Evolutionary conservation across 2,329 filamentous ascomycete species (phyloP).

Genomic region (Paracorniculantispora psalliotae): DNA sequence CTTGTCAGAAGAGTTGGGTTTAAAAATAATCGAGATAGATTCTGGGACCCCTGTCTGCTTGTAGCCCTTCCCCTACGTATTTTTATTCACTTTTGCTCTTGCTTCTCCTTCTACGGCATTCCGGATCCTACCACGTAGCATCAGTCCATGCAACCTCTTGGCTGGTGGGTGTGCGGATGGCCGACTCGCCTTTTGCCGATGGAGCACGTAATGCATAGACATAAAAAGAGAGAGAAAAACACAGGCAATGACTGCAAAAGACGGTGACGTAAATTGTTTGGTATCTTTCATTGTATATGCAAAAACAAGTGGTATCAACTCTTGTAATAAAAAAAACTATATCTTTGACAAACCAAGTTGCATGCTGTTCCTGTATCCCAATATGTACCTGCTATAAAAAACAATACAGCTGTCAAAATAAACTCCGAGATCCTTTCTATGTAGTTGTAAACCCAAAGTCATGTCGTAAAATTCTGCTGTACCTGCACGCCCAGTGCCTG

Average conservation of each 20-base stretch:
- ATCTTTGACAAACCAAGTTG: not conserved
- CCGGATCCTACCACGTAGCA: not conserved
- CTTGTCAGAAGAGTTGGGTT: not conserved
- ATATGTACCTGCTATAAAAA: not conserved
- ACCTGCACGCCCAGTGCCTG: not conserved
- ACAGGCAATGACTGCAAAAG: not conserved
- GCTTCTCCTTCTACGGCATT: not conserved
- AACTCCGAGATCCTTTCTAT: slow-evolving; percentile 6
- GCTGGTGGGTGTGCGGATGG: not conserved
- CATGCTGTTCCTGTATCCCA: not conserved
- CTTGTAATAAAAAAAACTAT: not conserved
- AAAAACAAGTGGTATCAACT: not conserved
- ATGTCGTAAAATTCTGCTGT: not conserved
- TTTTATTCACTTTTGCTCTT: not conserved
- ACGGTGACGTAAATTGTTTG: not conserved
- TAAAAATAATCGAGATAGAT: slow-evolving; percentile 4
- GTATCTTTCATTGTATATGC: not conserved
- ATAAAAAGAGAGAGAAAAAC: not conserved
- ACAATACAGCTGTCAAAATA: not conserved
- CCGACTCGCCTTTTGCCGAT: not conserved
- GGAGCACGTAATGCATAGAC: not conserved
- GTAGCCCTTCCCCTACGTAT: too few relatives aligned
- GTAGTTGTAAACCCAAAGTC: slow-evolving; percentile 3
- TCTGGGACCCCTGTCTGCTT: not conserved
- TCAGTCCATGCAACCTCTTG: not conserved